A percentile compares a stretch with the other conserved stretches of the same genome.
phyloP scores from a whole-genome alignment of 2,329 filamentous ascomycete genomes.

The Stemphylium beticola region DNA sequence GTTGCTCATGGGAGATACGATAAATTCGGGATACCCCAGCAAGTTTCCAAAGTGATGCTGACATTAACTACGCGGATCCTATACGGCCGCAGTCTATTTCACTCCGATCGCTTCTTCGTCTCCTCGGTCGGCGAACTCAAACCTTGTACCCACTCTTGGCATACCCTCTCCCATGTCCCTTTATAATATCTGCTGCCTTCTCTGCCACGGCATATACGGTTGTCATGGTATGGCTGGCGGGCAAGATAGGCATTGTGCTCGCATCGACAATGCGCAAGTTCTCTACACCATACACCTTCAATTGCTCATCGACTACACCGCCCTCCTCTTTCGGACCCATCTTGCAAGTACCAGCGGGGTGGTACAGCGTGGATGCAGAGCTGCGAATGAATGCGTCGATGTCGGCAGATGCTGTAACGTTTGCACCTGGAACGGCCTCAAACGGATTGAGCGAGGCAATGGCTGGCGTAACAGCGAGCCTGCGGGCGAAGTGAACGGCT shows the following conservation, averaged over 20 bases:
- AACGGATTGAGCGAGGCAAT: constrained; percentile 27
- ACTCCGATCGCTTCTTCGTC: no score
- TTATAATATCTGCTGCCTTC: constrained; percentile 24
- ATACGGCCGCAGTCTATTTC: no score
- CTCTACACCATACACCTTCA: constrained; percentile 37
- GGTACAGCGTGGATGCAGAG: constrained; percentile 25
- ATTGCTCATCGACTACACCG: constrained; percentile 33
- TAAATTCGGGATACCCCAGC: no score
- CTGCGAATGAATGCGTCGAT: constrained; percentile 24
- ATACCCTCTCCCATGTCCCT: not conserved
- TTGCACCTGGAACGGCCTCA: constrained; percentile 28
- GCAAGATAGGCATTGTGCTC: constrained; percentile 27
- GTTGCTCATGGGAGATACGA: no score
- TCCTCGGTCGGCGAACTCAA: no score
- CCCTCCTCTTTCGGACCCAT: constrained; percentile 35
- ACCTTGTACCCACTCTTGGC: no score
- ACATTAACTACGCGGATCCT: no score
- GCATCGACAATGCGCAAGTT: constrained; percentile 27
- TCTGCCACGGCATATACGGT: constrained; percentile 29
- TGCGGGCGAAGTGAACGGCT: constrained; percentile 27
- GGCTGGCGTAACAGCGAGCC: constrained; percentile 13
- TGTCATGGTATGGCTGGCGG: constrained; percentile 27
- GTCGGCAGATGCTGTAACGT: constrained; percentile 25
- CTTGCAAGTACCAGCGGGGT: constrained; percentile 35
- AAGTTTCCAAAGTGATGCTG: no score